phyloP scores from a whole-genome alignment of 2,329 filamentous ascomycete genomes.

The Monosporascus sp. region DNA sequence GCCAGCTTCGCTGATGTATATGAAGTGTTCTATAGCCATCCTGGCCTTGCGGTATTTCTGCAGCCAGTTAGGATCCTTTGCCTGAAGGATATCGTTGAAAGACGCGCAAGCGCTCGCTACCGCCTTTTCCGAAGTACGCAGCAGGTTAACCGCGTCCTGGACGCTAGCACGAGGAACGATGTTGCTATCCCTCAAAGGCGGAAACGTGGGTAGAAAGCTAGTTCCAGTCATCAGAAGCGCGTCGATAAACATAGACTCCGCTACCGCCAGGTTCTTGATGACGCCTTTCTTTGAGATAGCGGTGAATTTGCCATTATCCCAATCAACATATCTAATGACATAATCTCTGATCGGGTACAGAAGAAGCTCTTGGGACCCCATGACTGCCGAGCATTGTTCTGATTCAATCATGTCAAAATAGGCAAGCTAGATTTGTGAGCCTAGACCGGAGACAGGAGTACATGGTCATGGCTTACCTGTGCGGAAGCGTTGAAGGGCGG shows the following conservation, averaged over 20 bases:
- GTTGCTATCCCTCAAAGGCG: conserved; percentile 60
- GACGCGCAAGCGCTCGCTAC: conserved; percentile 70
- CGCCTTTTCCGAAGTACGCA: conserved; percentile 63
- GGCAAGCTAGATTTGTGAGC: conserved; percentile 55
- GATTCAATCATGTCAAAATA: conserved; percentile 67
- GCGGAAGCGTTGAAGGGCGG: conserved; percentile 84
- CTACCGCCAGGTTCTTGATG: conserved; percentile 61
- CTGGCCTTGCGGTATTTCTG: conserved; percentile 83
- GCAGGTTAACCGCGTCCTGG: conserved; percentile 70
- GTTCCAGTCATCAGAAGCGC: conserved; percentile 79
- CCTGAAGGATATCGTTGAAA: conserved; percentile 72
- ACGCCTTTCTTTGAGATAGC: conserved; percentile 63
- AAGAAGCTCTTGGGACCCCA: conserved; percentile 79
- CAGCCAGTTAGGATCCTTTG: conserved; percentile 68
- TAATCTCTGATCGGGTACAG: conserved; percentile 78
- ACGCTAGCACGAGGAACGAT: conserved; percentile 57
- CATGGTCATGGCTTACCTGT: conserved; percentile 53
- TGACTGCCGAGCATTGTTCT: conserved; percentile 68
- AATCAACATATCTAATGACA: conserved; percentile 63
- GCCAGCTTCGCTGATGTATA: conserved; percentile 73
- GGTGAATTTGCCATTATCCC: conserved; percentile 60
- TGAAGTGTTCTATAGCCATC: conserved; percentile 81
- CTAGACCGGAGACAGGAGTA: conserved; percentile 10
- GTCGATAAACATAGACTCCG: conserved; percentile 73
- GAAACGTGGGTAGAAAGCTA: conserved; percentile 73